Base-by-base conservation (phyloP, 192 early-diverging fungal species). In the Umbelopsis sp. region DNA sequence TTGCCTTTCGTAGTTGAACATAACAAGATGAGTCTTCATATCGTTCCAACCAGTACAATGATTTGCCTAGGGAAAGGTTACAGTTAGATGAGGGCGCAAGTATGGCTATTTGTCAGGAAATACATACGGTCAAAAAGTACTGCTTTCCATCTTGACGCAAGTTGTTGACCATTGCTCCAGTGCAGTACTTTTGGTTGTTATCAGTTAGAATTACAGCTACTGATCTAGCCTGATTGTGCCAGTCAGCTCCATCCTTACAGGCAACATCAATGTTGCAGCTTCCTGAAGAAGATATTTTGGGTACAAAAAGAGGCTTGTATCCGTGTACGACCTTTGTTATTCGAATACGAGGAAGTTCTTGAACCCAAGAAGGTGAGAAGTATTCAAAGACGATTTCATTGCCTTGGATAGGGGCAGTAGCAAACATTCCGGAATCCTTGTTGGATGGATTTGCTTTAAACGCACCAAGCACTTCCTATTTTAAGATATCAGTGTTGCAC, bases 171-270 rank as follows among this genome's bases (percentile, higher is more conserved):
- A 84, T 44, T 4, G 80, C 79, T 31, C 80, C 82, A 10, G 82
- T 71, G 59, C 82, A 84, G 32, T 84, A 84, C 47, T 81, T 81
- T 51, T 84, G 82, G 31, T 84, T 84, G 34, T 79, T 74, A 25
- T 84, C 75, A 1, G 82, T 78, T 11, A 84, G 34, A 21, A 84
- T 72, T 4, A 81, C 80, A 12, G 77, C 82, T 5, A 84, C 82
- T 25, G 80, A 75, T 22, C 80, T 68, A 20, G 74, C 70, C 65
- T 81, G 80, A 21, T 81, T 69, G 2, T 72, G 52, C 56, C 74
- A 84, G 4, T 77, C 77, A 4, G 17, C 54, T 24, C 62, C 43
- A 4, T 67, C 53, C 25, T 78, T 70, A 14, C 82, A 84, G 8
- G 77, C 77, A 9, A 84, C 65, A 43, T 84, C 82, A 6, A 84